Base-by-base conservation (phyloP, 148 eudicot species). In the Euryodendron excelsum region DNA sequence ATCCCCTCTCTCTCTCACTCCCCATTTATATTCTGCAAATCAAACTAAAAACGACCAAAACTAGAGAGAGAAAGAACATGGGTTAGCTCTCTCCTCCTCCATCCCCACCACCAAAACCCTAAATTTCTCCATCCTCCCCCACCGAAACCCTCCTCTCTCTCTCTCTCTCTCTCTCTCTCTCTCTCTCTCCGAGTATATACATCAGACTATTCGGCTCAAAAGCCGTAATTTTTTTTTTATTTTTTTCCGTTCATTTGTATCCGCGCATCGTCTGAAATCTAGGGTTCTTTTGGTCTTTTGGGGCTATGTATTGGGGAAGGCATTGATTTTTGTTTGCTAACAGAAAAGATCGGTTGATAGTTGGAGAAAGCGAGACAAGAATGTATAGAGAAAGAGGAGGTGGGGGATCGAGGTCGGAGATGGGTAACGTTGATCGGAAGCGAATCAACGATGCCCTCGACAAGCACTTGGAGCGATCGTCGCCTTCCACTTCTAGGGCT, bases 391-490 rank as follows among this genome's bases (percentile, higher is more conserved):
- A 83, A 53, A 82, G 87, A 80, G 50, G 25, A 45, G 55, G 68
- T 18, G 79, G 71, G 37, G 80, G 89, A 78, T 82, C 88, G 66
- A 84, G 84, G 62, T 78, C 77, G 80, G 86, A 87, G 73, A 76
- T 86, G 88, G 85, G 55, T 10, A 72, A 67, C 33, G 86, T 81
- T 36, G 89, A 88, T 84, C 87, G 93, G 82, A 90, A 90, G 60
- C 80, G 85, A 27, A 85, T 88, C 27, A 88, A 88, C 52, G 91
- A 86, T 48, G 89, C 88, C 55, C 81, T 90, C 60, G 91, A 88
- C 80, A 90, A 88, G 79, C 93, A 87, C 39, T 82, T 90, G 80
- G 93, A 88, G 44, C 73, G 84, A 66, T 90, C 89, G 0, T 88
- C 91, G 4, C 89, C 92, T 9, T 89, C 90, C 2, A 84, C 90